phyloP scores from a whole-genome alignment of 2,329 filamentous ascomycete genomes.

The Fusarium subtropicale region DNA sequence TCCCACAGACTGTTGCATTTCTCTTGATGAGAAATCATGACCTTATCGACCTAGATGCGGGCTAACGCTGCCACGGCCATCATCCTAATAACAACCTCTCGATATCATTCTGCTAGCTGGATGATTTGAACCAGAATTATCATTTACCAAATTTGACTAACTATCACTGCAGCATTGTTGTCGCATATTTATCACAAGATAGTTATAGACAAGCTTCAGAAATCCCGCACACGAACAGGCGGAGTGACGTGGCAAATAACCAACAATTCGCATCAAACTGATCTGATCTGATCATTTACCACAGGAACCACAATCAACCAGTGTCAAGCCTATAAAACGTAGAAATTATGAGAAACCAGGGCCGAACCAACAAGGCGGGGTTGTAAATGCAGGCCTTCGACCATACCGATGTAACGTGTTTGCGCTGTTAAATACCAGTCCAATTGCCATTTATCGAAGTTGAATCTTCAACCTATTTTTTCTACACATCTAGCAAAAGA shows the following conservation, averaged over 20 bases:
- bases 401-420: neutral
- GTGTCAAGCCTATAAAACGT: neutral
- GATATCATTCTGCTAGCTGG: too few species aligned
- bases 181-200: neutral
- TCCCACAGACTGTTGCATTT: too few species aligned
- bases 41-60: too few species aligned
- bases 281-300: neutral
- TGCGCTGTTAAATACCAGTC: neutral
- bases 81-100: too few species aligned
- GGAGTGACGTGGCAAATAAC: neutral
- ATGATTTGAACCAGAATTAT: too few species aligned
- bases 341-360: neutral
- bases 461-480: too few species aligned
- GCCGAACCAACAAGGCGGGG: neutral
- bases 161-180: neutral
- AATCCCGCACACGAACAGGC: neutral
- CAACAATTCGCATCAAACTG: neutral
- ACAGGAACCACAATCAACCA: neutral
- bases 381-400: neutral
- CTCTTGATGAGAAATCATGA: too few species aligned
- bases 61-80: too few species aligned
- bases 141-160: rapidly evolving
- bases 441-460: neutral
- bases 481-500: rapidly evolving
- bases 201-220: neutral